Percentiles rank a stretch among this genome's conserved stretches.
These are phyloP conservation scores for Lojkania enalia DNA, from an alignment of 2,329 filamentous ascomycete genomes.

Conservation along the genomic window DNA sequence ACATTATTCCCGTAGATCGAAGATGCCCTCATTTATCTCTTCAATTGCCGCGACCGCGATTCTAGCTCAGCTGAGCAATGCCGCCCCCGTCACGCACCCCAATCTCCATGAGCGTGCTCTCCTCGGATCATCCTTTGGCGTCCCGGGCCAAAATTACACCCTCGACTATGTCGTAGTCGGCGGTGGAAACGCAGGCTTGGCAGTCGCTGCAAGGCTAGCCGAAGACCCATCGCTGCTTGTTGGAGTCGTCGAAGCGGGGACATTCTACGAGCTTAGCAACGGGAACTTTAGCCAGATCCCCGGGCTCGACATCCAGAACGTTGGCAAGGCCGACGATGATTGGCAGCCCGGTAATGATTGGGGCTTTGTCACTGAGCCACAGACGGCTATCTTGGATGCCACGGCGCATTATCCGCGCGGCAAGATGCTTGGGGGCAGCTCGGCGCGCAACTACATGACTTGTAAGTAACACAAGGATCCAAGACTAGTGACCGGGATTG, in stretches of 20 bases:
- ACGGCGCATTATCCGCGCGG: conserved; percentile 63
- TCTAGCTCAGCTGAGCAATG: too few relatives aligned
- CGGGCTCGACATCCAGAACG: conserved; percentile 60
- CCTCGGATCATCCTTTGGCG: too few relatives aligned
- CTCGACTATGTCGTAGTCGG: conserved; percentile 21
- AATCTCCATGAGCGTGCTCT: too few relatives aligned
- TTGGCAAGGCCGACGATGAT: conserved; percentile 41
- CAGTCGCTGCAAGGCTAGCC: conserved; percentile 22
- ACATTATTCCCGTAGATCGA: too few relatives aligned
- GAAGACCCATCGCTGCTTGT: conserved; percentile 24
- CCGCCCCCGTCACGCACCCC: too few relatives aligned
- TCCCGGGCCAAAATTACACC: too few relatives aligned
- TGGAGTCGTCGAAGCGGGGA: conserved; percentile 23
- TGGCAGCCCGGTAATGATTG: background rate
- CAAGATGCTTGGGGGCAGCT: conserved; percentile 62
- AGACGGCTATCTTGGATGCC: conserved; percentile 53
- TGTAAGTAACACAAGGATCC: background rate
- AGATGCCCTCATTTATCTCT: too few relatives aligned
- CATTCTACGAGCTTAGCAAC: conserved; percentile 9
- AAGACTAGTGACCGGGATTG: background rate
- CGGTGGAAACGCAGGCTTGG: conserved; percentile 21
- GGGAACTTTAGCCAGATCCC: conserved; percentile 56
- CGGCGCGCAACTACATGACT: conserved; percentile 53
- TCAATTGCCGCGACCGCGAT: too few relatives aligned
- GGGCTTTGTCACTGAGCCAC: background rate